A percentile compares a stretch with the other conserved stretches of the same genome.
Conservation (phyloP, 352 stramenopile species). For the Saprolegnia diclina region DNA sequence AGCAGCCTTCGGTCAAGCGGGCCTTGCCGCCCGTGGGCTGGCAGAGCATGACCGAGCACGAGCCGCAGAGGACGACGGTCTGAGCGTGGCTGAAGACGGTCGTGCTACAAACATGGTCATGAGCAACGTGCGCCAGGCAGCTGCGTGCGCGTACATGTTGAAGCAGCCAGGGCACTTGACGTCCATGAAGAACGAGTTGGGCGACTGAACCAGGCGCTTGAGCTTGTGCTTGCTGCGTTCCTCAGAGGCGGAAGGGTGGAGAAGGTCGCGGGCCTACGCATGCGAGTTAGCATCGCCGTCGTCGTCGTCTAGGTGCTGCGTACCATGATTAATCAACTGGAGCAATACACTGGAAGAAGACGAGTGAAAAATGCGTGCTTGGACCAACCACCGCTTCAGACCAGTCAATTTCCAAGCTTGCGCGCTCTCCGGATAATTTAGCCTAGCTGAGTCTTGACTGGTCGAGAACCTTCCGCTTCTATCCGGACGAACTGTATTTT, state of each 20-base stretch:
- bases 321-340: conserved; percentile 10
- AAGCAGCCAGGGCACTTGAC: conserved; percentile 99
- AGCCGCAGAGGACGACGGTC: conserved; percentile 95
- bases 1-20: conserved; percentile 97
- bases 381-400: background rate
- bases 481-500: background rate
- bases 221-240: conserved; percentile 99
- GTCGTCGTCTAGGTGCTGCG: background rate
- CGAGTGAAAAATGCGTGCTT: conserved; percentile 42
- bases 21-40: conserved; percentile 97
- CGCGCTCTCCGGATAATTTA: conserved; percentile 6
- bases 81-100: conserved; percentile 99
- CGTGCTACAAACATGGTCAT: conserved; percentile 50
- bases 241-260: conserved; percentile 92
- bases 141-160: conserved; percentile 87
- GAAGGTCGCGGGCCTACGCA: conserved; percentile 89
- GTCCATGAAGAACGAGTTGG: conserved; percentile 99
- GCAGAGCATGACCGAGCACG: conserved; percentile 98
- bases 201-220: conserved; percentile 98
- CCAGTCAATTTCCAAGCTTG: conserved; percentile 23
- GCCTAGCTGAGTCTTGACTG: conserved; percentile 1
- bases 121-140: background rate
- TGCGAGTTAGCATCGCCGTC: conserved; percentile 25
- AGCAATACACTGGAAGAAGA: conserved; percentile 82
- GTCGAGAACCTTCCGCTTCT: conserved; percentile 14